Base-by-base conservation (phyloP, 768 basidiomycete species). In the Podaxis sp. region DNA sequence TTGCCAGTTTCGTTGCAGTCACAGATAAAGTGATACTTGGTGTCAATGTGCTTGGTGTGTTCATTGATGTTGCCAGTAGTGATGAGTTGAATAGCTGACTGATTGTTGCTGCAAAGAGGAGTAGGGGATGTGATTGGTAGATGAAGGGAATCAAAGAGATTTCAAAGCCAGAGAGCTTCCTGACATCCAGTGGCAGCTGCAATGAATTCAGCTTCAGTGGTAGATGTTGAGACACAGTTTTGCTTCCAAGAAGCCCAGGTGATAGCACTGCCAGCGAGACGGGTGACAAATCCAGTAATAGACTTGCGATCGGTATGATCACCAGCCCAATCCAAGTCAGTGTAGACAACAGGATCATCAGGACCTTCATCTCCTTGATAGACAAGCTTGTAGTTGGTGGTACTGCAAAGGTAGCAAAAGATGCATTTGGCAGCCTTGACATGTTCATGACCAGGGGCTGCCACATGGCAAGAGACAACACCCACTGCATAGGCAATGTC, bases 401-500 rank as follows among this genome's bases (percentile, higher is more conserved):
- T 57, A 17, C 56, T 24, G 4, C 26, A 15, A 6, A 46, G 13
- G 40, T 57, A 57, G 12, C n/a, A 15, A 40, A 44, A 44, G 22
- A 51, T 37, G 36, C 38, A 33, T 4, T 26, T 56, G 44, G 65
- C 65, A 5, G 55, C 40, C n/a, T n/a, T n/a, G n/a, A n/a, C n/a
- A n/a, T n/a, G n/a, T n/a, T n/a, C n/a, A n/a, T n/a, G n/a, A n/a
- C n/a, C n/a, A n/a, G n/a, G n/a, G n/a, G n/a, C n/a, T n/a, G n/a
- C n/a, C n/a, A n/a, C n/a, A n/a, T n/a, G 54, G 28, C 55, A 50
- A 51, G 54, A 48, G 44, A 66, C 40, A n/a, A 77, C 57, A 13
- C 84, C 85, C 54, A 84, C 75, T 2, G 79, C 82, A 37, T 64
- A 72, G 0, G 70, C 59, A 30, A 74, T 65, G 44, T 74, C 67